Evolutionary conservation across 1,284 basidiomycete species (phyloP).

Genomic region (Sporisorium iseilematis-ciliati): DNA sequence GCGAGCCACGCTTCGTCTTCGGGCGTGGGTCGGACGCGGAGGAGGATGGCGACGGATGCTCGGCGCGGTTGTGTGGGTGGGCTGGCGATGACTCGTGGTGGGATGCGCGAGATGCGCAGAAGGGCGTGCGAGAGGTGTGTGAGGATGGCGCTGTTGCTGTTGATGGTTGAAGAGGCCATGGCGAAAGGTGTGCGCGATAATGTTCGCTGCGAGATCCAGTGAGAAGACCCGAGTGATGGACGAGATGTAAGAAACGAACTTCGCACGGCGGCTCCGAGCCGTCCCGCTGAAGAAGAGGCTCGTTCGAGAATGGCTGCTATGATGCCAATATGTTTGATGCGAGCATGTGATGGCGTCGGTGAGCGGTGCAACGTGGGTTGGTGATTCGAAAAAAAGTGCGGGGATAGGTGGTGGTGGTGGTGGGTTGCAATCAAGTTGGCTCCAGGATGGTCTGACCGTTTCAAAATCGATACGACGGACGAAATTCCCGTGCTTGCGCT

Average conservation of each 20-base stretch:
- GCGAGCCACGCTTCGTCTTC: conserved; percentile 65
- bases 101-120: conserved; percentile 60
- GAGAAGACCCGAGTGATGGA: neutral
- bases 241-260: conserved; percentile 16
- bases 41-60: conserved; percentile 68
- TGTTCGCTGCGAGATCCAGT: neutral
- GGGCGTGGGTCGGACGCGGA: conserved; percentile 60
- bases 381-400: neutral
- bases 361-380: no score
- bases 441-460: no score
- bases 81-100: conserved; percentile 63
- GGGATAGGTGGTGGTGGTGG: no score
- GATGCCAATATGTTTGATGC: conserved; percentile 6
- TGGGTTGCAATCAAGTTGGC: no score
- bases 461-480: no score
- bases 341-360: neutral
- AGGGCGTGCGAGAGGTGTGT: conserved; percentile 65
- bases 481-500: no score
- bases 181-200: conserved; percentile 1
- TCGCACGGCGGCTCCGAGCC: conserved; percentile 32
- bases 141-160: conserved; percentile 45
- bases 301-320: conserved; percentile 39
- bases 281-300: conserved; percentile 22
- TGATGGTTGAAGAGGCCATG: conserved; percentile 40
- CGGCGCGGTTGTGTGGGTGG: conserved; percentile 67